These are phyloP conservation scores for Conticribra guillardii DNA, from an alignment of 108 stramenopile genomes.

Conservation along the genomic window DNA sequence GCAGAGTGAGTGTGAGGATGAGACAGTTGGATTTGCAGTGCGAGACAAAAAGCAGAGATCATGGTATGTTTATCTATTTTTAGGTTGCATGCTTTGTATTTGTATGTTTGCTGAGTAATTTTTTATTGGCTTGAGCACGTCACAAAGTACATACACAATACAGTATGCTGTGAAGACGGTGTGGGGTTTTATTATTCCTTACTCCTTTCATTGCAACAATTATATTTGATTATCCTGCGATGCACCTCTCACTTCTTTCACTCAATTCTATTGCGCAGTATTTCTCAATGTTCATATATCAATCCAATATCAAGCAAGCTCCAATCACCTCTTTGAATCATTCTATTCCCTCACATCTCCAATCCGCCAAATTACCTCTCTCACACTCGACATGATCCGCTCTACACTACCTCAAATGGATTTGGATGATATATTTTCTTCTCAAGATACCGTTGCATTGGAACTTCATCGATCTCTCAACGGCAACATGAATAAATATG, in stretches of 20 bases:
- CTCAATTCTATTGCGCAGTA: too few species aligned
- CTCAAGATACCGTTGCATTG: slow-evolving; percentile 81
- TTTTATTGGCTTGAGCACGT: not conserved
- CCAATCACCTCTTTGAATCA: slow-evolving; percentile 39
- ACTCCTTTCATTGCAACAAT: too few species aligned
- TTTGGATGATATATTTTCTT: slow-evolving; percentile 64
- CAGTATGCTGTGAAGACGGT: too few species aligned
- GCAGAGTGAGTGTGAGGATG: slow-evolving; percentile 49
- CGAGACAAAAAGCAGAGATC: slow-evolving; percentile 77
- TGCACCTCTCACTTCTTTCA: too few species aligned
- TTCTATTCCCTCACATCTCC: slow-evolving; percentile 63
- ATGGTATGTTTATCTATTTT: slow-evolving; percentile 20
- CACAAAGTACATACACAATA: too few species aligned
- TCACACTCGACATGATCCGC: slow-evolving; percentile 57
- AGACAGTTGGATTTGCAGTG: slow-evolving; percentile 61
- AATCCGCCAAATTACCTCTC: slow-evolving; percentile 48
- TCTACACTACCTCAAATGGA: slow-evolving; percentile 56
- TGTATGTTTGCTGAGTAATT: not conserved
- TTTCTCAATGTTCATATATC: slow-evolving; percentile 52
- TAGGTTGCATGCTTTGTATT: too few species aligned
- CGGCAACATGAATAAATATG: slow-evolving; percentile 42
- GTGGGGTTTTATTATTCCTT: too few species aligned
- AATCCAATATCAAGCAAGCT: slow-evolving; percentile 51
- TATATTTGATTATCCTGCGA: too few species aligned
- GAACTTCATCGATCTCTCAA: slow-evolving; percentile 47